Conservation (phyloP, 192 early-diverging fungal species). For the Diversispora epigaea region DNA sequence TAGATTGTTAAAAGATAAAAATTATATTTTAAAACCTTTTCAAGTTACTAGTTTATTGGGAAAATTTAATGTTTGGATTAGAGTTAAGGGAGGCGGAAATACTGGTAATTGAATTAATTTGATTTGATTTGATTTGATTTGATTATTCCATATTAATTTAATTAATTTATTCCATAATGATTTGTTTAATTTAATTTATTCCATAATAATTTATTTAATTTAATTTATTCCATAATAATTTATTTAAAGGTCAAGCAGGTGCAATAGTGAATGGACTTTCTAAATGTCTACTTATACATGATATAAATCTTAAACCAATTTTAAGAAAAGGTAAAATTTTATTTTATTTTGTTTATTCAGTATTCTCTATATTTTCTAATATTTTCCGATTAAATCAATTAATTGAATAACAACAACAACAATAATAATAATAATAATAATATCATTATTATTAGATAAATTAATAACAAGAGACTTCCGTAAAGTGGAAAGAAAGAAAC, state of each 20-base stretch:
- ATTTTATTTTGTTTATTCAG: background rate
- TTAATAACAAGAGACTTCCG: constrained; percentile 67
- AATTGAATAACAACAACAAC: too few species aligned
- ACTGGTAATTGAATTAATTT: constrained; percentile 49
- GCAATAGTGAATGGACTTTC: constrained; percentile 83
- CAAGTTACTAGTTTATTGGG: constrained; percentile 63
- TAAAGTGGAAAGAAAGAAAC: constrained; percentile 94
- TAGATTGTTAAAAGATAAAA: constrained; percentile 59
- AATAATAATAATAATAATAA: too few species aligned
- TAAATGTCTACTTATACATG: constrained; percentile 65
- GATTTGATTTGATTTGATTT: too few species aligned
- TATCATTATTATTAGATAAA: constrained; percentile 27
- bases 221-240: background rate
- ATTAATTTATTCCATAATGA: too few species aligned
- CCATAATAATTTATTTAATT: background rate
- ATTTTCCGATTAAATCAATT: background rate
- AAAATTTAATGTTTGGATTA: constrained; percentile 82
- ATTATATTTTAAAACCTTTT: constrained; percentile 74
- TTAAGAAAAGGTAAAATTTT: constrained; percentile 51
- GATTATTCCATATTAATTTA: too few species aligned
- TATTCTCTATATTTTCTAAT: constrained; percentile 14
- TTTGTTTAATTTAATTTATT: background rate
- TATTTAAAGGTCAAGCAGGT: constrained; percentile 69
- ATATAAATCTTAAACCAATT: constrained; percentile 55
- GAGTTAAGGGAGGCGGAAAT: constrained; percentile 77